phyloP scores from a whole-genome alignment of 1,284 basidiomycete genomes.

The Stereum hirsutum region DNA sequence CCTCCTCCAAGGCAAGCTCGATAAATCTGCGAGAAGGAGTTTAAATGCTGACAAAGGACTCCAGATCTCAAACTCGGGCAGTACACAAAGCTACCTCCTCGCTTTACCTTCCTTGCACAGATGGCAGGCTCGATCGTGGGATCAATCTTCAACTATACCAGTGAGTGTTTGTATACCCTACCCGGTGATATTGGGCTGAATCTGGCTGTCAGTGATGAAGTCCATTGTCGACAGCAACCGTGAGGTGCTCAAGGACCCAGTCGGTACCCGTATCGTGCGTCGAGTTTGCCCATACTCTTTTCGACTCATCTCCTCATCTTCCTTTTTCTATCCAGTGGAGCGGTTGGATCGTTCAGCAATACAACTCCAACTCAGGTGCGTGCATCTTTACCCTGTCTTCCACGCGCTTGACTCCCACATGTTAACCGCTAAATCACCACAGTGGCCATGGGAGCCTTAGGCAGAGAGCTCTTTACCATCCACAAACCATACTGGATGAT shows the following conservation, averaged over 20 bases:
- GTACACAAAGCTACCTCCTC: conserved; percentile 44
- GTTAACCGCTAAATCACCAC: too few relatives aligned
- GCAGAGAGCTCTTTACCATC: conserved; percentile 32
- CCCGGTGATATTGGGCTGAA: too few relatives aligned
- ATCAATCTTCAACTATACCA: conserved; percentile 43
- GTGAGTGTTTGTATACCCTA: too few relatives aligned
- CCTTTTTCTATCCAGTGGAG: conserved; percentile 26
- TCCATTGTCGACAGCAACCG: conserved; percentile 39
- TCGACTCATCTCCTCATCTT: too few relatives aligned
- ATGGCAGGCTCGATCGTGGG: conserved; percentile 35
- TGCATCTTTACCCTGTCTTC: too few relatives aligned
- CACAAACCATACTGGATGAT: conserved; percentile 41
- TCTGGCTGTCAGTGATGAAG: too few relatives aligned
- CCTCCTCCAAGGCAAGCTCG: conserved; percentile 34
- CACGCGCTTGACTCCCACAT: too few relatives aligned
- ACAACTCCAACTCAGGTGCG: conserved; percentile 51
- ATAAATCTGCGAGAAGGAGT: neutral
- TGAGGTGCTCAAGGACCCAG: conserved; percentile 35
- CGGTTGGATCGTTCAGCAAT: conserved; percentile 41
- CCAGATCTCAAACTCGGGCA: conserved; percentile 51
- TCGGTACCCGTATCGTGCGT: conserved; percentile 35
- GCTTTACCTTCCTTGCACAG: conserved; percentile 36
- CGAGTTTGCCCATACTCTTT: neutral
- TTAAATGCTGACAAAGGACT: neutral
- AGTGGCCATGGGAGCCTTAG: conserved; percentile 47